Percentiles rank a stretch among this genome's conserved stretches.
Conservation (phyloP, 768 basidiomycete species). For the Suillus clintonianus region DNA sequence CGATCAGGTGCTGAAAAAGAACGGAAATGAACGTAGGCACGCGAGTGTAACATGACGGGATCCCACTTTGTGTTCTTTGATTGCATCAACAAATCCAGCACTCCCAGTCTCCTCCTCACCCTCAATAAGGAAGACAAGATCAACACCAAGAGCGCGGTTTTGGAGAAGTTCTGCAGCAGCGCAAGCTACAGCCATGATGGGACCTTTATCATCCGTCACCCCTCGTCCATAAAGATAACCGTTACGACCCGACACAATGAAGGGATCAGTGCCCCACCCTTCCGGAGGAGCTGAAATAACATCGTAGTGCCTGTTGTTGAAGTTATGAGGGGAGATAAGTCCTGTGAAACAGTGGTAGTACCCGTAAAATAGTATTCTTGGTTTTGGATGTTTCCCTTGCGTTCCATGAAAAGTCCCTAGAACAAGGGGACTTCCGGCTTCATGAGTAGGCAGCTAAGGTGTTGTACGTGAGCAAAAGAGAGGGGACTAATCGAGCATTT, state of each 20-base stretch:
- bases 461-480: background rate
- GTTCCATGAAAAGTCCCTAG: conserved; percentile 83
- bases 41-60: background rate
- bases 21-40: conserved; percentile 1
- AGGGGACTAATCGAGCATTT: conserved; percentile 16
- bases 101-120: conserved; percentile 98
- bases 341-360: conserved; percentile 24
- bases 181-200: conserved; percentile 86
- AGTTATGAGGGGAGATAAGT: conserved; percentile 1
- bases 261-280: conserved; percentile 86
- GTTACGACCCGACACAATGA: conserved; percentile 76
- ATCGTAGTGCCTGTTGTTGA: conserved; percentile 79
- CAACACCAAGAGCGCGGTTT: conserved; percentile 73
- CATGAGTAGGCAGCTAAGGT: conserved; percentile 70
- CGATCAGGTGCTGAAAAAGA: conserved; percentile 67
- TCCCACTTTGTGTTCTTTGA: conserved; percentile 70
- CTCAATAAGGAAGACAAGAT: conserved; percentile 89
- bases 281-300: conserved; percentile 80
- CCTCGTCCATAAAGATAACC: conserved; percentile 92
- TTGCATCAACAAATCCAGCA: conserved; percentile 77
- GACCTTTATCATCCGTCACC: conserved; percentile 94
- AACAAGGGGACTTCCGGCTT: conserved; percentile 83
- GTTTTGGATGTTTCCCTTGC: conserved; percentile 57
- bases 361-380: conserved; percentile 91
- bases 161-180: conserved; percentile 83